Evolutionary conservation across 306 rosid species (phyloP).

Genomic region (Lagenaria siceraria): DNA sequence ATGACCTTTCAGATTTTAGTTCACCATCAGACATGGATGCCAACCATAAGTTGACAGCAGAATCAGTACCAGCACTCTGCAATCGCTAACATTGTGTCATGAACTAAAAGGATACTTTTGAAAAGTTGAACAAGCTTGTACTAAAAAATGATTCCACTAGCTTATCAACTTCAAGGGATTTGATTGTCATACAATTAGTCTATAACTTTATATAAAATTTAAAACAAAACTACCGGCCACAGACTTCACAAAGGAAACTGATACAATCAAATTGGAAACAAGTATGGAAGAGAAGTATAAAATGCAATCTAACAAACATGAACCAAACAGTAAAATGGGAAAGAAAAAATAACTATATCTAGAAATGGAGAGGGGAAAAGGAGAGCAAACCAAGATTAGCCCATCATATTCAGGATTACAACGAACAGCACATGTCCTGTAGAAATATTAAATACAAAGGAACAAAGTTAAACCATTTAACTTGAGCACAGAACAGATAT

Average conservation of each 20-base stretch:
- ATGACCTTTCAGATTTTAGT: constrained; percentile 49
- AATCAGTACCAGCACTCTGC: constrained; percentile 94
- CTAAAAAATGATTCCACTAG: background rate
- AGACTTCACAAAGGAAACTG: background rate
- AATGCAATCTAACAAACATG: background rate
- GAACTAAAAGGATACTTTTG: background rate
- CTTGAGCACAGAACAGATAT: background rate
- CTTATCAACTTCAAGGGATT: background rate
- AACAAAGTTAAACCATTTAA: background rate
- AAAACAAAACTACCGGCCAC: background rate
- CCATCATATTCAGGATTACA: constrained; percentile 81
- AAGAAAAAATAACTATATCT: background rate
- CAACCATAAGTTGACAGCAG: constrained; percentile 83
- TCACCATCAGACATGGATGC: constrained; percentile 42
- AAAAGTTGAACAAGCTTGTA: background rate
- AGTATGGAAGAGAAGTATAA: background rate
- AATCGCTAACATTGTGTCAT: constrained; percentile 16
- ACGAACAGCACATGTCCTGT: constrained; percentile 85
- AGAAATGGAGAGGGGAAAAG: constrained; percentile 21
- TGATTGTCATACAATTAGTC: background rate
- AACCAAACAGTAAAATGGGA: background rate
- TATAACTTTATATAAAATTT: background rate
- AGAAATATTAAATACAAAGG: constrained; percentile 16
- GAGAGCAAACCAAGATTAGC: constrained; percentile 63
- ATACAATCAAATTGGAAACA: background rate